Evolutionary conservation across 495 filamentous ascomycete genomes (phyloP), one percentile per base, ranked within the genome.

Genomic region (Paragyromitra xinjiangensis): DNA sequence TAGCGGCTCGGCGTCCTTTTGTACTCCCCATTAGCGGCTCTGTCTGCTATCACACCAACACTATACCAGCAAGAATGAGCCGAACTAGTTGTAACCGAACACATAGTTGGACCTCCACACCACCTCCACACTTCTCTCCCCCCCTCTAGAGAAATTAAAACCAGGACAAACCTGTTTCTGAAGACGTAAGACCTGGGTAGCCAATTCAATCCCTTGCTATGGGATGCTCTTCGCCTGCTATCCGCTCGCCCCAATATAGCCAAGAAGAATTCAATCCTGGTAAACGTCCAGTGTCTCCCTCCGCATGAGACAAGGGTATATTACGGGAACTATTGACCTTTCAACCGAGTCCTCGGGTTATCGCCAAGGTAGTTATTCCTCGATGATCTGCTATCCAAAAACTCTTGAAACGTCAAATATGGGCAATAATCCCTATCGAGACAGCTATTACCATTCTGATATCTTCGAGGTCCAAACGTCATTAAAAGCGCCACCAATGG

Each of bases 1-100:
- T 69, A 69, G 65, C 65, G 51, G 65, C 65, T 58, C 65, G 51
- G 64, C 45, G 53, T n/a, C 12, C 48, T 19, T 48, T 8, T 26
- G 1, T 14, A n/a, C 4, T 22, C n/a, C 40, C 63, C 42, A 14
- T 8, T 26, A 2, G 58, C 8, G 58, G 45, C 37, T 11, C 55
- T 26, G 24, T 24, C 55, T 59, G 8, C 22, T 22, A 9, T 14
- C 24, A 26, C 40, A 64, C 19, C 39, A 48, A 19, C 11, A 66
- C 26, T n/a, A 6, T 50, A 51, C 63, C 29, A 2, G 62, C 16
- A 64, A 44, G 42, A 26, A 45, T 48, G 16, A 24, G 40, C 62
- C 42, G 22, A 48, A 64, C 11, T 48, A n/a, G 24, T 16, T 29
- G 40, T 19, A 12, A 39, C 29, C 24, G 58, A 62, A 39, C 44